A percentile compares a stretch with the other conserved stretches of the same genome.
phyloP scores from a whole-genome alignment of 2,329 filamentous ascomycete genomes.

The Aspergillus sp. region DNA sequence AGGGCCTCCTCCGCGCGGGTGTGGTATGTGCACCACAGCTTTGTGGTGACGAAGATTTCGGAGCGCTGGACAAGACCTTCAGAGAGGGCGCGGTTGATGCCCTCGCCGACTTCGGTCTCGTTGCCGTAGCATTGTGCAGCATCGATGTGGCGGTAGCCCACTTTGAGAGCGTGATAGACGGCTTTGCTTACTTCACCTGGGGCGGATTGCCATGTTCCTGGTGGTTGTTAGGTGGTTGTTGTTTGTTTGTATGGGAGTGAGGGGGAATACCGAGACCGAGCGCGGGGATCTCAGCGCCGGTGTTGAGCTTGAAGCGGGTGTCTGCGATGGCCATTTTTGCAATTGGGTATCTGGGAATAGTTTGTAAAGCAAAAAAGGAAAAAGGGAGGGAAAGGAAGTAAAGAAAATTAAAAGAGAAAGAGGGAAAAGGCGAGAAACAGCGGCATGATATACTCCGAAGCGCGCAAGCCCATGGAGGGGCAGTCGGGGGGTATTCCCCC shows the following conservation, averaged over 20 bases:
- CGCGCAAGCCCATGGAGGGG: neutral
- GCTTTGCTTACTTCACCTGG: conserved; percentile 60
- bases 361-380: neutral
- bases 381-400: neutral
- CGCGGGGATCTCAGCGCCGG: conserved; percentile 62
- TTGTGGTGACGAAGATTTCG: conserved; percentile 81
- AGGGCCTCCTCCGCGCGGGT: conserved; percentile 67
- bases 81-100: conserved; percentile 70
- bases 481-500: conserved; percentile 5
- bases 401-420: neutral
- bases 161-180: conserved; percentile 57
- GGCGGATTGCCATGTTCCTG: conserved; percentile 65
- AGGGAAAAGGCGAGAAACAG: neutral
- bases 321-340: conserved; percentile 35
- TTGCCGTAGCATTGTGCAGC: conserved; percentile 48
- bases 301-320: conserved; percentile 63
- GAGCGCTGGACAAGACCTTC: conserved; percentile 69
- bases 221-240: neutral
- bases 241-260: neutral
- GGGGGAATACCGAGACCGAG: conserved; percentile 57
- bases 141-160: conserved; percentile 45
- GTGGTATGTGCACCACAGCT: conserved; percentile 82
- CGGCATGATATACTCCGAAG: conserved; percentile 2
- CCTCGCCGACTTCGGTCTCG: conserved; percentile 78
- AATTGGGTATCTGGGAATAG: neutral